A percentile compares a stretch with the other conserved stretches of the same genome.
phyloP scores from a whole-genome alignment of 2,329 filamentous ascomycete genomes.

The Neophaeococcomyces mojaviensis region DNA sequence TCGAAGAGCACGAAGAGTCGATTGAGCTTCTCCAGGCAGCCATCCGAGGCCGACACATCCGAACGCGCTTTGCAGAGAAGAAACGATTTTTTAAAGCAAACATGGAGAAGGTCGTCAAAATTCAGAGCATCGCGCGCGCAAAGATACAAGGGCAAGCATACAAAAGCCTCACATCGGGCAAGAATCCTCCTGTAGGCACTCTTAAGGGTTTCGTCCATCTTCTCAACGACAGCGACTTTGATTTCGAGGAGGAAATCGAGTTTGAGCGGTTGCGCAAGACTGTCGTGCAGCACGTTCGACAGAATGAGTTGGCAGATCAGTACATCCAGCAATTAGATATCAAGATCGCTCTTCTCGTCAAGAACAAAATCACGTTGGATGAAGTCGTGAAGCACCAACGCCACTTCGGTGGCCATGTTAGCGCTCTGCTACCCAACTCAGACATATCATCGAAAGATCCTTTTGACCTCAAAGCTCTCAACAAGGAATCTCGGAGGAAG shows the following conservation, averaged over 20 bases:
- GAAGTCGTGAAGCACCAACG: slow-evolving; percentile 96
- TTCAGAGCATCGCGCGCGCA: slow-evolving; percentile 90
- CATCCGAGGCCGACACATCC: slow-evolving; percentile 65
- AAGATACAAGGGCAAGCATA: slow-evolving; percentile 97
- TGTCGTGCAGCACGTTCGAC: slow-evolving; percentile 91
- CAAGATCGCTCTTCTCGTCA: slow-evolving; percentile 95
- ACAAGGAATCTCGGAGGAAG: slow-evolving; percentile 93
- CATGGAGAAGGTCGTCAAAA: slow-evolving; percentile 98
- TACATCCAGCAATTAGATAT: slow-evolving; percentile 98
- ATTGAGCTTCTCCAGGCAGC: slow-evolving; percentile 68
- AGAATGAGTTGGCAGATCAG: slow-evolving; percentile 94
- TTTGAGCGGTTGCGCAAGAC: slow-evolving; percentile 92
- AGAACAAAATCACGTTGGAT: slow-evolving; percentile 98
- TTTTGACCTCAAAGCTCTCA: slow-evolving; percentile 92
- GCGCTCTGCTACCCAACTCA: slow-evolving; percentile 77
- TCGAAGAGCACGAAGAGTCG: slow-evolving; percentile 75
- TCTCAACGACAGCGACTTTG: slow-evolving; percentile 95
- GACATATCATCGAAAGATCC: slow-evolving; percentile 83
- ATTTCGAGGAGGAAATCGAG: slow-evolving; percentile 97
- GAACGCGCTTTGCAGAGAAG: slow-evolving; percentile 73
- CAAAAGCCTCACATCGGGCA: slow-evolving; percentile 90
- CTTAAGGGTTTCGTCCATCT: slow-evolving; percentile 98
- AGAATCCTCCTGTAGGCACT: slow-evolving; percentile 92
- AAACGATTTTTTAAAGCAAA: slow-evolving; percentile 85
- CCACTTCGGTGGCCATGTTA: slow-evolving; percentile 85